phyloP scores from a whole-genome alignment of 1,139 yeast species.

The Hansenula lynferdii region DNA sequence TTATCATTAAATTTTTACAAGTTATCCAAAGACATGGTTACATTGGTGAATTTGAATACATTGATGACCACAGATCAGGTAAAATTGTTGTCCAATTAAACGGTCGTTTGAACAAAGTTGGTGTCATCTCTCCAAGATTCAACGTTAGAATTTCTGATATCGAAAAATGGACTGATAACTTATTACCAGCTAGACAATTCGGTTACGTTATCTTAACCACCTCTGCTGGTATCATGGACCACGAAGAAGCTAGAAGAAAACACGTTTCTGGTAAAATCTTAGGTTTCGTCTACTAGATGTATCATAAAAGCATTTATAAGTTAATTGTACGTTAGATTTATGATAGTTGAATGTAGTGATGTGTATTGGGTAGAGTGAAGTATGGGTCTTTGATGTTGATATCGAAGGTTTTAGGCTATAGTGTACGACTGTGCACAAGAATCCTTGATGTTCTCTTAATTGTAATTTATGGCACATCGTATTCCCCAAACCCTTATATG shows the following conservation, averaged over 20 bases:
- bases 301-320: background rate
- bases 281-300: conserved; percentile 84
- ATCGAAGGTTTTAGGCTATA: too few relatives aligned
- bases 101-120: conserved; percentile 97
- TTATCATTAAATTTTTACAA: conserved; percentile 88
- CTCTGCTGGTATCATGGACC: conserved; percentile 99
- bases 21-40: conserved; percentile 98
- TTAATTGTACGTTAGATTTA: conserved; percentile 1
- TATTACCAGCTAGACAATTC: conserved; percentile 96
- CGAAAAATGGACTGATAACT: conserved; percentile 95
- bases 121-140: conserved; percentile 96
- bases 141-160: conserved; percentile 87
- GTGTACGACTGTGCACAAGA: too few relatives aligned
- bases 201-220: conserved; percentile 95
- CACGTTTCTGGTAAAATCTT: conserved; percentile 98
- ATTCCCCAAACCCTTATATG: too few relatives aligned
- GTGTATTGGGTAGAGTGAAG: too few relatives aligned
- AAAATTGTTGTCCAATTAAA: conserved; percentile 91
- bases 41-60: conserved; percentile 97
- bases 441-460: too few relatives aligned
- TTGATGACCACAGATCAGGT: conserved; percentile 98
- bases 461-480: too few relatives aligned
- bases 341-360: background rate
- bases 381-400: too few relatives aligned
- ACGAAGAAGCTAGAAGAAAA: conserved; percentile 99